Conservation (phyloP, 768 basidiomycete genomes). For the Mycena vulgaris region DNA sequence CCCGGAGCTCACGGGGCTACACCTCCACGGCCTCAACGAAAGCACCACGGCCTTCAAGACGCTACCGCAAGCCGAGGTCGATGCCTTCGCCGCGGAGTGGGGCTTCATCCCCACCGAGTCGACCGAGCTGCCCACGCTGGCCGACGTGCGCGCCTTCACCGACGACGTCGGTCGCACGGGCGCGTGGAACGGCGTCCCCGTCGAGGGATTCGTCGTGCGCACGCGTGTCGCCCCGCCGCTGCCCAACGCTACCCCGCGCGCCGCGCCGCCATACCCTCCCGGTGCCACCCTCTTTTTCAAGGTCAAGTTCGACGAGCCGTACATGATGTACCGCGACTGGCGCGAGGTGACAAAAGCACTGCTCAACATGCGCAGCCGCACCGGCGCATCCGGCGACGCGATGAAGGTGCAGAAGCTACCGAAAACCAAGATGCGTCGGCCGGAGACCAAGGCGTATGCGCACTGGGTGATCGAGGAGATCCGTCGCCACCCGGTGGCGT, state of each 20-base stretch:
- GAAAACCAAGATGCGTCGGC: slow-evolving; percentile 77
- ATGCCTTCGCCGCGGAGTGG: slow-evolving; percentile 89
- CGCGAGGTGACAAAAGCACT: slow-evolving; percentile 91
- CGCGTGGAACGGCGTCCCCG: slow-evolving; percentile 31
- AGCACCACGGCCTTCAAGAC: slow-evolving; percentile 80
- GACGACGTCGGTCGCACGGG: slow-evolving; percentile 76
- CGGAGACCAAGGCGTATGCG: slow-evolving; percentile 87
- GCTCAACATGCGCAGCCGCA: slow-evolving; percentile 56
- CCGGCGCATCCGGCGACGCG: slow-evolving; percentile 23
- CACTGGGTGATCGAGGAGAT: slow-evolving; percentile 90
- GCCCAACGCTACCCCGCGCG: slow-evolving; percentile 44
- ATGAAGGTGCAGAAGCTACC: slow-evolving; percentile 60
- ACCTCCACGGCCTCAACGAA: slow-evolving; percentile 92
- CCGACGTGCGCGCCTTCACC: slow-evolving; percentile 82
- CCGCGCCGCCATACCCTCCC: slow-evolving; percentile 75
- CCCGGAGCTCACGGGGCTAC: slow-evolving; percentile 87
- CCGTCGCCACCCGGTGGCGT: slow-evolving; percentile 67
- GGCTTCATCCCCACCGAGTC: slow-evolving; percentile 90
- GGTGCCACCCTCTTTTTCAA: slow-evolving; percentile 98
- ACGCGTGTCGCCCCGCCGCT: slow-evolving; percentile 25
- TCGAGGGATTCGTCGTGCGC: slow-evolving; percentile 38
- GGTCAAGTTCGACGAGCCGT: slow-evolving; percentile 98
- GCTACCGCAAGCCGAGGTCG: slow-evolving; percentile 74
- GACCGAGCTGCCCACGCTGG: slow-evolving; percentile 70
- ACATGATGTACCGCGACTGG: slow-evolving; percentile 99